Evolutionary conservation across 2,329 filamentous ascomycete genomes (phyloP), one percentile per base, ranked within the genome.

Genomic region (Rutstroemia sp.): DNA sequence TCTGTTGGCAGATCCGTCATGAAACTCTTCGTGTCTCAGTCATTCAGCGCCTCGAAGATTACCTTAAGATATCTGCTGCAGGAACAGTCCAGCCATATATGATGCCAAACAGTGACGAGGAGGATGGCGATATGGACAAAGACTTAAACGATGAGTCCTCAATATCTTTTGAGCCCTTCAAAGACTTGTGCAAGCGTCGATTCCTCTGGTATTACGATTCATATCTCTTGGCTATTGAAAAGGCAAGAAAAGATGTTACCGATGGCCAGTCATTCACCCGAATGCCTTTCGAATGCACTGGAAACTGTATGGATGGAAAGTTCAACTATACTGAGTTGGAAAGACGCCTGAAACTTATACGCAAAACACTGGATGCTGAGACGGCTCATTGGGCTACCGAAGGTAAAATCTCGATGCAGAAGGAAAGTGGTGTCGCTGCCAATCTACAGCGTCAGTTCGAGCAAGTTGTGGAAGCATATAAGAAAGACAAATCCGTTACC

Each of bases 201-300:
- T 96, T 97, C 68, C 75, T 97, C 14, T 97, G 94, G 94, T 97
- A 97, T 73, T 95, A 89, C 70, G 88, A 95, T 63, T 88, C 88
- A 3, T 97, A 97, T 67, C 75, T 94, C 21, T 75, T 79, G 3
- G 80, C 86, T 1, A 84, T 95, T 51, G 77, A 83, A 39, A 78
- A 83, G 58, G 87, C 85, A 27, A 80, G 77, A 64, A 70, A 75
- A 25, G 82, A 88, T 63, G 81, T 86, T 55, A 78, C 80, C 59
- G 82, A 86, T 58, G 80, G 82, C 2, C 74, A 82, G 39, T 60
- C 69, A 0, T 97, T 99, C 66, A 71, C 75, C n/a, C 80, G 79
- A 51, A 95, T 96, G 89, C 89, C 90, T 0, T 99, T 99, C 63
- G 94, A 99, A 68, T 80, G 81, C 44, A 67, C 69, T 0, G 81